These are phyloP conservation scores for Helicocarpus griseus DNA, from an alignment of 2,329 filamentous ascomycete species.

Conservation along the genomic window DNA sequence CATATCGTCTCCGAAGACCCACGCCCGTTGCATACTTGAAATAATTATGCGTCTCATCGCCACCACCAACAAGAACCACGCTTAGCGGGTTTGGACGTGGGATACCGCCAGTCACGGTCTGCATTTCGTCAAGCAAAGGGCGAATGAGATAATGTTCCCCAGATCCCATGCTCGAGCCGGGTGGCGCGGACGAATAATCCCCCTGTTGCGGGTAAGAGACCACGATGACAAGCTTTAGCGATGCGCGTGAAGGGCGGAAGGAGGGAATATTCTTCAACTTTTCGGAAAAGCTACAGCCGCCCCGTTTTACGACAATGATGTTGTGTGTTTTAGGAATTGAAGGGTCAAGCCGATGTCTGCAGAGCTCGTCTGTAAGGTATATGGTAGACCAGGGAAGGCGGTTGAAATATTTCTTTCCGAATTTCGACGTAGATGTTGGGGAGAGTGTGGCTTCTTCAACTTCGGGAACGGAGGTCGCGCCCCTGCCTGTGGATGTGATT, in stretches of 20 bases:
- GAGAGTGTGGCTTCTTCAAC: conserved; percentile 45
- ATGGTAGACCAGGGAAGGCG: conserved; percentile 59
- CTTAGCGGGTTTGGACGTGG: conserved; percentile 62
- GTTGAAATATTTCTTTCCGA: conserved; percentile 30
- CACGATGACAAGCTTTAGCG: conserved; percentile 62
- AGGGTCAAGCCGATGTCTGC: conserved; percentile 44
- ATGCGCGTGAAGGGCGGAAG: conserved; percentile 50
- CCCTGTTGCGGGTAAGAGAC: conserved; percentile 30
- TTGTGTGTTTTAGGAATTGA: conserved; percentile 51
- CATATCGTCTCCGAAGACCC: conserved; percentile 68
- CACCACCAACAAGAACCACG: conserved; percentile 73
- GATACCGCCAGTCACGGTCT: conserved; percentile 61
- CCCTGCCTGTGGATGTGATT: conserved; percentile 40
- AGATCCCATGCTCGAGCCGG: conserved; percentile 21
- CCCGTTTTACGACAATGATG: conserved; percentile 71
- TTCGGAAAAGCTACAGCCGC: conserved; percentile 71
- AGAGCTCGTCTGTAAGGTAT: conserved; percentile 63
- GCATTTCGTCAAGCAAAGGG: conserved; percentile 66
- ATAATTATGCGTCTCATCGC: conserved; percentile 53
- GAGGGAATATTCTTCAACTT: conserved; percentile 81
- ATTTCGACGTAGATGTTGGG: background rate
- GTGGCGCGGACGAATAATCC: conserved; percentile 10
- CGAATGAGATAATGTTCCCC: conserved; percentile 40
- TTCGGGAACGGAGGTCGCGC: conserved; percentile 60
- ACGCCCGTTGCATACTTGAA: conserved; percentile 56